Evolutionary conservation across 768 basidiomycete species (phyloP), one percentile per base, ranked within the genome.

Genomic region (Mycena crocata): DNA sequence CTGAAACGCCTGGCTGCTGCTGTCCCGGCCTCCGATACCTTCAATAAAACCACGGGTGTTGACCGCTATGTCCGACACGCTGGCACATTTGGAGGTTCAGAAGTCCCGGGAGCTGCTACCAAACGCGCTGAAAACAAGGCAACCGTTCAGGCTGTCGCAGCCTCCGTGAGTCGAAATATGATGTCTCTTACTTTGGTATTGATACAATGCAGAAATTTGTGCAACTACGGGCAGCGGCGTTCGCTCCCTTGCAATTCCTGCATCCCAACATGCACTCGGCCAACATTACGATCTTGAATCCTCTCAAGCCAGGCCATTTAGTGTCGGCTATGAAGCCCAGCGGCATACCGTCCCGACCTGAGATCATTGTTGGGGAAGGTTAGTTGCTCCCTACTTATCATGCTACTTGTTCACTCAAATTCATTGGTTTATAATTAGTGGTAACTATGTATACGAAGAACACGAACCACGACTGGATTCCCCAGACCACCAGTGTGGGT

Each of bases 381-480:
- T 6, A 6, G 5, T 10, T 42, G 13, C 21, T n/a, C 10, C 21
- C n/a, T 9, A 12, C 40, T 12, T 10, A 6, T 10, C 5, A n/a
- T 42, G 21, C 13, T 19, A 12, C 14, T 19, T 9, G 40, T 24
- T 4, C 19, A 10, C 34, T 51, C 19, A 51, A 39, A 35, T 19
- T n/a, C n/a, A n/a, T n/a, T n/a, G n/a, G 3, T 39, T 32, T 24
- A n/a, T 55, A 70, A n/a, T n/a, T n/a, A n/a, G 71, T 72, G 1
- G 50, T 70, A 12, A 72, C 71, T 0, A 69, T 69, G 57, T 71
- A 73, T 37, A 48, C 72, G 5, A 62, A 71, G 45, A 60, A 50
- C 32, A 60, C 70, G 14, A 61, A 59, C 19, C 72, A 73, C 44
- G 64, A 73, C 44, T 71, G 64, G 56, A 58, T 61, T 19, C 40